Evolutionary conservation across 805 yeast genomes (phyloP).

Genomic region (Yarrowia keelungensis): DNA sequence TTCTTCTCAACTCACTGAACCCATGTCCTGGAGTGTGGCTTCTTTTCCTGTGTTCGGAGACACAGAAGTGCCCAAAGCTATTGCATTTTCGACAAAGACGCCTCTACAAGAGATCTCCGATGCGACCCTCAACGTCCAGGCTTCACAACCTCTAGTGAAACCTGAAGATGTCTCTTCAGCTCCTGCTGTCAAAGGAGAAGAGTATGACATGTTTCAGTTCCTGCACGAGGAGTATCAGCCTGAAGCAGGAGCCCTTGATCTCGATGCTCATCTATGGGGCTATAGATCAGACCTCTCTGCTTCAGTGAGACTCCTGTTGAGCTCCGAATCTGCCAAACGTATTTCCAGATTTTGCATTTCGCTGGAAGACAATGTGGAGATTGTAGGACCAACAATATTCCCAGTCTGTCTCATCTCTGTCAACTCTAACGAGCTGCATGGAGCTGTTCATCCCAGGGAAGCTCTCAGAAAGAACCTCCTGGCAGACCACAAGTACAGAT

Average conservation of each 20-base stretch:
- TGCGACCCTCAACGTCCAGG: neutral
- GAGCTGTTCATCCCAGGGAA: slow-evolving; percentile 1
- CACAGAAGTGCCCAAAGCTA: neutral
- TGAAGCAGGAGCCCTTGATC: neutral
- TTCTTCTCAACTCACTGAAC: neutral
- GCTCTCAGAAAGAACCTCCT: neutral
- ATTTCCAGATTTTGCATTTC: slow-evolving; percentile 26
- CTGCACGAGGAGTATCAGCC: slow-evolving; percentile 23
- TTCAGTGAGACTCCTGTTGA: slow-evolving; percentile 20
- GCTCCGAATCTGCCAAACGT: slow-evolving; percentile 18
- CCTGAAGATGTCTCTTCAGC: neutral
- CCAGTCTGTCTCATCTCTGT: slow-evolving; percentile 23
- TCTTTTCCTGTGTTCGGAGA: slow-evolving; percentile 35
- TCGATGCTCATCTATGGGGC: neutral
- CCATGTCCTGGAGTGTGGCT: slow-evolving; percentile 30
- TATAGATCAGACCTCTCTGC: slow-evolving; percentile 1
- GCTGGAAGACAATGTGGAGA: slow-evolving; percentile 1
- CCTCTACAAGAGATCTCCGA: slow-evolving; percentile 25
- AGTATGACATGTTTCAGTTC: slow-evolving; percentile 16
- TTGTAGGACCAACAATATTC: neutral
- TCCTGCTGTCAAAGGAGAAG: neutral
- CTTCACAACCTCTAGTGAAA: neutral
- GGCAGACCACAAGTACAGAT: slow-evolving; percentile 21
- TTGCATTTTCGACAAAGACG: neutral
- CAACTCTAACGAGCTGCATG: slow-evolving; percentile 8